Base-by-base conservation (phyloP, 2,329 filamentous ascomycete genomes). In the Aspergillus brunneoviolaceus region DNA sequence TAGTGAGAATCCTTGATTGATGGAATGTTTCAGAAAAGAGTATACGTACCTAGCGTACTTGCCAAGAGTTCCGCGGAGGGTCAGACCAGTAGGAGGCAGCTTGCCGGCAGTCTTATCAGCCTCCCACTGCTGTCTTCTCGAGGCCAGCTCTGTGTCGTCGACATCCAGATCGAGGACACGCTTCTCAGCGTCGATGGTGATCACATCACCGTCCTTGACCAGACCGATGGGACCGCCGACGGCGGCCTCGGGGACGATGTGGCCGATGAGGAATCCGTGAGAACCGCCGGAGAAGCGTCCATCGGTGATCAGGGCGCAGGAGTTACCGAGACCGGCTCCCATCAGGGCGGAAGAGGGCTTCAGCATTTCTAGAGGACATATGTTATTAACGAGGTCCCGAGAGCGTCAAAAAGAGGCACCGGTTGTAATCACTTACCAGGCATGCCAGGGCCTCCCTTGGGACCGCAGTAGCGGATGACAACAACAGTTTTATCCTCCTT, bases 261-360 rank as follows among this genome's bases (percentile, higher is more conserved):
- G 91, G 1, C 91, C 91, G 69, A 95, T 94, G 67, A 95, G 80
- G 84, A 95, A 95, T 45, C 91, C 91, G 83, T 95, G 91, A 63
- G 86, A 89, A 55, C 90, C 92, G 60, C 92, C 92, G 9, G 74
- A 77, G 72, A 77, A 78, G 52, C 76, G 74, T 25, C 88, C 88
- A 68, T 91, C 89, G 1, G 89, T 91, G 74, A 91, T 87, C 42
- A 91, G 79, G 3, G 89, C 89, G 23, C 88, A 85, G 63, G 90
- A 87, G 60, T 88, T 21, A 49, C 87, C 87, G 10, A 90, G 82
- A 16, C 87, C 87, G n/a, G 87, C 87, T 16, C 88, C 88, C 87
- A 90, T 90, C 69, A 90, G 88, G 25, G 87, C 87, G 4, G 86
- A 87, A 55, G 82, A 85, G 49, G 88, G 87, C 73, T 90, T 90